phyloP scores from a whole-genome alignment of 768 basidiomycete species.

The Lentinula guzmanii region DNA sequence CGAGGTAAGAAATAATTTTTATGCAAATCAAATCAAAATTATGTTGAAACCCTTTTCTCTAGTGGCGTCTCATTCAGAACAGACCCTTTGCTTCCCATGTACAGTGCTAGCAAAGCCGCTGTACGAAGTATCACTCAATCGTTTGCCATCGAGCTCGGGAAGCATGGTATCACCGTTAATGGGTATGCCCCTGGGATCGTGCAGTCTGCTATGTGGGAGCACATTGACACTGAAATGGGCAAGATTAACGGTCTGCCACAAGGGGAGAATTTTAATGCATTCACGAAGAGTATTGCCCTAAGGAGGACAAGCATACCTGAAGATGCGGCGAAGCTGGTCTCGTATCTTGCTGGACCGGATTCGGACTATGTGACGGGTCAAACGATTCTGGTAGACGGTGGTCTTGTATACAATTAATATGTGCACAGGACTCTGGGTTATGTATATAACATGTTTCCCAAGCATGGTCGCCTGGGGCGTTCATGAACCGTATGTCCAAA shows the following conservation, averaged over 20 bases:
- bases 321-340: slow-evolving; percentile 27
- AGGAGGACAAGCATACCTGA: slow-evolving; percentile 21
- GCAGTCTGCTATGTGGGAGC: slow-evolving; percentile 19
- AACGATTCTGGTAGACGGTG: slow-evolving; percentile 6
- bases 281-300: slow-evolving; percentile 9
- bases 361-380: slow-evolving; percentile 28
- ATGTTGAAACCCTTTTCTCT: neutral
- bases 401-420: neutral
- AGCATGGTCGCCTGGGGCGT: too few relatives aligned
- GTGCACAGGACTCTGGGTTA: neutral
- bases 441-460: too few relatives aligned
- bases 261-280: slow-evolving; percentile 4
- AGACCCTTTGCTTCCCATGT: slow-evolving; percentile 4
- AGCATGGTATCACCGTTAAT: slow-evolving; percentile 25
- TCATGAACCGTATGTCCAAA: too few relatives aligned
- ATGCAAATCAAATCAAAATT: neutral
- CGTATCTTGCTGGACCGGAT: slow-evolving; percentile 27
- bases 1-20: slow-evolving; percentile 1
- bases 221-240: neutral
- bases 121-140: slow-evolving; percentile 8
- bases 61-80: slow-evolving; percentile 4
- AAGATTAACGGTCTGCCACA: slow-evolving; percentile 4
- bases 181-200: slow-evolving; percentile 25
- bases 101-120: slow-evolving; percentile 11
- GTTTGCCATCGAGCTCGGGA: slow-evolving; percentile 18